Percentiles rank a stretch among this genome's conserved stretches.
Conservation (phyloP, 805 yeast species). For the Yarrowia keelungensis region DNA sequence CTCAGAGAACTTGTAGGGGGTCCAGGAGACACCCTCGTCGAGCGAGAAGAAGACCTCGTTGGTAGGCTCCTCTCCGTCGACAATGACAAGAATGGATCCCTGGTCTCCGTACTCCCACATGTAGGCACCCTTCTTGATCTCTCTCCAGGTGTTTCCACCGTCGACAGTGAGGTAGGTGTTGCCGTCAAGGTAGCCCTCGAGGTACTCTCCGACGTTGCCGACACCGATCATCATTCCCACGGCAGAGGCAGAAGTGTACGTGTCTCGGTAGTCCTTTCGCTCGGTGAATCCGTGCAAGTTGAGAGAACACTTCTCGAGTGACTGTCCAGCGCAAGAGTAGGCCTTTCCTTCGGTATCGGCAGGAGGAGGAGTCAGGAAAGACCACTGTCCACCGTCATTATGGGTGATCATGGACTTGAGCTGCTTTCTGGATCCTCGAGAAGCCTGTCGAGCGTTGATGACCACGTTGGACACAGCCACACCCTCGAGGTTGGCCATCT, state of each 20-base stretch:
- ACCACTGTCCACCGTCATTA: constrained; percentile 93
- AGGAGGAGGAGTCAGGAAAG: constrained; percentile 69
- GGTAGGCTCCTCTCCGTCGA: constrained; percentile 64
- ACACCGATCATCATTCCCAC: constrained; percentile 86
- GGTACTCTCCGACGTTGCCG: constrained; percentile 83
- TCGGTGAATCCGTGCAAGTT: constrained; percentile 92
- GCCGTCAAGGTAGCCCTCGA: constrained; percentile 59
- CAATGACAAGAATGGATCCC: constrained; percentile 83
- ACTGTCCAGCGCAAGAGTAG: constrained; percentile 58
- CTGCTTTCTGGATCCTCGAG: constrained; percentile 58
- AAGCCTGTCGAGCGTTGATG: constrained; percentile 58
- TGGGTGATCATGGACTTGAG: constrained; percentile 78
- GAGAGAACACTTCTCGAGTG: constrained; percentile 71
- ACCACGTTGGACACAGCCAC: constrained; percentile 78
- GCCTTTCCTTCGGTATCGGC: constrained; percentile 66
- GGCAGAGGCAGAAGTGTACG: constrained; percentile 87
- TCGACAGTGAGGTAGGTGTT: constrained; percentile 83
- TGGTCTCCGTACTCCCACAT: constrained; percentile 98
- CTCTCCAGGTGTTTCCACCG: constrained; percentile 90
- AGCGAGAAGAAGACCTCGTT: constrained; percentile 67
- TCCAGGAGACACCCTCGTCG: constrained; percentile 85
- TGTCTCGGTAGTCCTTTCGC: constrained; percentile 80
- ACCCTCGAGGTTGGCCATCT: constrained; percentile 83
- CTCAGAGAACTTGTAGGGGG: constrained; percentile 65
- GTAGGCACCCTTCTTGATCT: constrained; percentile 71